Conservation (phyloP, 1,139 yeast genomes). For the Lodderomyces orthopsilosis region DNA sequence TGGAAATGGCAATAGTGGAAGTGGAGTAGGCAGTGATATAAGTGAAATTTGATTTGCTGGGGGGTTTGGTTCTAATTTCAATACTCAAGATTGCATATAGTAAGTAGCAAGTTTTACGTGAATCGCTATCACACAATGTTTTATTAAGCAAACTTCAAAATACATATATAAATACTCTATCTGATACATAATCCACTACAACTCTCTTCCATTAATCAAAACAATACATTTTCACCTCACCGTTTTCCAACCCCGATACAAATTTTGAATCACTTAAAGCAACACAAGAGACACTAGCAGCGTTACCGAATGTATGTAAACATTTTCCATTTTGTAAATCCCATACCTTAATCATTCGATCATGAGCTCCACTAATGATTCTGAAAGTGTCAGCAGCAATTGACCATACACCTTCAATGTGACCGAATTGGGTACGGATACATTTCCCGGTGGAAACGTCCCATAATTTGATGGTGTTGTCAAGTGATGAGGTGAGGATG, state of each 20-base stretch:
- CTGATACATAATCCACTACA: too few species aligned
- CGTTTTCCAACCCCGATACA: constrained; percentile 88
- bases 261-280: constrained; percentile 86
- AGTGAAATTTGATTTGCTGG: neutral
- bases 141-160: too few species aligned
- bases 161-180: neutral
- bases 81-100: too few species aligned
- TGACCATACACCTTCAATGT: constrained; percentile 97
- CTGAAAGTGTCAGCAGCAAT: constrained; percentile 94
- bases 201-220: constrained; percentile 55
- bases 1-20: neutral
- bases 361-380: constrained; percentile 92
- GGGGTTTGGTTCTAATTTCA: too few species aligned
- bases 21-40: neutral
- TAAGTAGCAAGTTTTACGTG: too few species aligned
- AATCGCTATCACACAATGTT: too few species aligned
- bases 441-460: constrained; percentile 84
- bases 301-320: constrained; percentile 82
- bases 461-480: constrained; percentile 93
- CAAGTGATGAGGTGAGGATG: constrained; percentile 81
- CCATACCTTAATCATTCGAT: constrained; percentile 88
- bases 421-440: constrained; percentile 92
- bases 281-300: constrained; percentile 79
- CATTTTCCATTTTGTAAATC: constrained; percentile 92
- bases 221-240: constrained; percentile 76